These are phyloP conservation scores for Hypoxylon subgilvum DNA, from an alignment of 495 filamentous ascomycete genomes.

Conservation along the genomic window DNA sequence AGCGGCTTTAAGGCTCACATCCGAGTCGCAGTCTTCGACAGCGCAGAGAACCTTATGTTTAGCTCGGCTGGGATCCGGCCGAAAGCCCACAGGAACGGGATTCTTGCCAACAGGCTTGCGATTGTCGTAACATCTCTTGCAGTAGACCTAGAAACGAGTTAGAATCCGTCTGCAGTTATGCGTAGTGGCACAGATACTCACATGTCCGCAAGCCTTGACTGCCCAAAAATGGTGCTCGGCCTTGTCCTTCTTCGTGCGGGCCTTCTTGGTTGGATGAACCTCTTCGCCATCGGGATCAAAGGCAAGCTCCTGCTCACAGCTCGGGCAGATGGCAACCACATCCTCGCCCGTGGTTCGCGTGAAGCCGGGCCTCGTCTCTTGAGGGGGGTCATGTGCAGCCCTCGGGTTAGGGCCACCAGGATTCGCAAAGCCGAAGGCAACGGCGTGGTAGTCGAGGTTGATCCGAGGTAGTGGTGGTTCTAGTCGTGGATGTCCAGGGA, in stretches of 20 bases:
- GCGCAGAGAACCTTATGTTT: constrained; percentile 47
- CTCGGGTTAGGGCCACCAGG: constrained; percentile 29
- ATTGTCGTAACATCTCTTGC: constrained; percentile 52
- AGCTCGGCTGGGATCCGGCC: constrained; percentile 15
- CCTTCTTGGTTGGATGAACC: constrained; percentile 44
- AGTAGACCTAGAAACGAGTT: constrained; percentile 50
- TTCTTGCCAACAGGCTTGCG: constrained; percentile 35
- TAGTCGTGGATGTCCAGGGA: background rate
- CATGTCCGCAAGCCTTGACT: constrained; percentile 57
- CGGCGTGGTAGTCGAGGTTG: constrained; percentile 30
- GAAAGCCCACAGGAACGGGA: constrained; percentile 31
- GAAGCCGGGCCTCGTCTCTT: constrained; percentile 47
- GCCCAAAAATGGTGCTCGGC: constrained; percentile 60
- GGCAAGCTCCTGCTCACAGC: constrained; percentile 53
- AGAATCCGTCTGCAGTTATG: background rate
- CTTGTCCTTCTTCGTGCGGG: constrained; percentile 47
- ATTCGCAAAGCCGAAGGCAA: constrained; percentile 14
- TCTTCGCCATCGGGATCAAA: constrained; percentile 49
- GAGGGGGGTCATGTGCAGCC: constrained; percentile 44
- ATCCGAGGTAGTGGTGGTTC: constrained; percentile 6
- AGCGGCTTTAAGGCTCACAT: constrained; percentile 43
- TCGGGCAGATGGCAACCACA: constrained; percentile 50
- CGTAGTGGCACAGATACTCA: constrained; percentile 33
- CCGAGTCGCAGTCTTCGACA: constrained; percentile 51
- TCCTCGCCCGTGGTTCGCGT: constrained; percentile 51